Percentiles rank a stretch among this genome's conserved stretches.
These are phyloP conservation scores for Poronia punctata DNA, from an alignment of 495 filamentous ascomycete species.

Conservation along the genomic window DNA sequence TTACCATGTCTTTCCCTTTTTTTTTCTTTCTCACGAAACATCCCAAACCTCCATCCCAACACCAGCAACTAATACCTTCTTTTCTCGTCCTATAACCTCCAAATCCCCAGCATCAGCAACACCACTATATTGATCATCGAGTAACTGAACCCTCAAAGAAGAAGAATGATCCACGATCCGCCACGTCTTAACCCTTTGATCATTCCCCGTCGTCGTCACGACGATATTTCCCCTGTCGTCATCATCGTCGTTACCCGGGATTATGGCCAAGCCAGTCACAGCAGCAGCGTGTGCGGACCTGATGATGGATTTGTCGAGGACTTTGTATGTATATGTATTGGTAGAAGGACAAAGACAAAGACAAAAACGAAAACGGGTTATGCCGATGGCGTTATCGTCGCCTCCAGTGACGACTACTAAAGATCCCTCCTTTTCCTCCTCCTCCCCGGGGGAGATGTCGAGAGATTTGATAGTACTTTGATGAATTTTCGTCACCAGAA, in stretches of 20 bases:
- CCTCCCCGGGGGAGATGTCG: constrained; percentile 21
- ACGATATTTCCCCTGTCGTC: constrained; percentile 7
- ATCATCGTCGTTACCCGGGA: constrained; percentile 21
- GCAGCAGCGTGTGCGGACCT: constrained; percentile 74
- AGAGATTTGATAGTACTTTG: constrained; percentile 69
- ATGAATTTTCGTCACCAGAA: constrained; percentile 47
- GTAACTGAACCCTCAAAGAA: constrained; percentile 33
- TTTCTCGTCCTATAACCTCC: constrained; percentile 14
- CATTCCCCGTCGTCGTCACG: constrained; percentile 65
- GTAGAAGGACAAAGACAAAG: background rate
- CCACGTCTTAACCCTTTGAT: constrained; percentile 80
- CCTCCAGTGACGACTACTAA: constrained; percentile 66
- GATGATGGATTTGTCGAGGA: constrained; percentile 47
- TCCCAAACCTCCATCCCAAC: background rate
- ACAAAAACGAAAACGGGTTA: constrained; percentile 40
- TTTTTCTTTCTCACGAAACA: constrained; percentile 1
- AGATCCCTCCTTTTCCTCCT: constrained; percentile 4
- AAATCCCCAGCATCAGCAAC: constrained; percentile 53
- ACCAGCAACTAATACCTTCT: too few relatives aligned
- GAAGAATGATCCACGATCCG: constrained; percentile 23
- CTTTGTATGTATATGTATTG: constrained; percentile 12
- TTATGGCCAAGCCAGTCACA: constrained; percentile 56
- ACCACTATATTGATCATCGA: constrained; percentile 50
- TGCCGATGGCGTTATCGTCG: constrained; percentile 71
- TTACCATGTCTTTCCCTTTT: constrained; percentile 29